These are phyloP conservation scores for Capronia epimyces DNA, from an alignment of 2,329 filamentous ascomycete species.

Conservation along the genomic window DNA sequence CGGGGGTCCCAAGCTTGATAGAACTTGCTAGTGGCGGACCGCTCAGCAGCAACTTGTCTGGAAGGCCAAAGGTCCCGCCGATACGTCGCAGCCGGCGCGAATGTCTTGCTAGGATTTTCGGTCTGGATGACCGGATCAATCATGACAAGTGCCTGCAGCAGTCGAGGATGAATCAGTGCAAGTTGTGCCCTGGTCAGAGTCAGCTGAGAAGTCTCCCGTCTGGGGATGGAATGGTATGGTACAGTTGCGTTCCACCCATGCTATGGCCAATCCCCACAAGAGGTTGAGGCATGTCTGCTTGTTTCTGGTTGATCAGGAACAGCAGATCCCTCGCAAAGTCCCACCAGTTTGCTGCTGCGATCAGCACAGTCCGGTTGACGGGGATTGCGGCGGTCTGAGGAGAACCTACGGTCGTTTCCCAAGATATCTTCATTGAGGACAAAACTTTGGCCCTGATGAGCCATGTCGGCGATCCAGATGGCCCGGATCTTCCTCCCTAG, in stretches of 20 bases:
- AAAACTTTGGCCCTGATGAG: conserved; percentile 74
- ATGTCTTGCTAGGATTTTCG: conserved; percentile 32
- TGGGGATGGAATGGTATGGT: neutral
- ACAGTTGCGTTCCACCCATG: conserved; percentile 72
- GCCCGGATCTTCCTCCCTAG: conserved; percentile 65
- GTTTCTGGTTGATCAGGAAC: conserved; percentile 78
- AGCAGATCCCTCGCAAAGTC: conserved; percentile 81
- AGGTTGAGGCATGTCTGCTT: conserved; percentile 70
- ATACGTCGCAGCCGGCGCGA: conserved; percentile 63
- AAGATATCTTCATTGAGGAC: conserved; percentile 68
- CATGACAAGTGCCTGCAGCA: conserved; percentile 65
- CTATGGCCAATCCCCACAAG: conserved; percentile 83
- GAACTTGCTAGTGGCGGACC: conserved; percentile 66
- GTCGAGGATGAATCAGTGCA: conserved; percentile 59
- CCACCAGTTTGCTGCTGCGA: conserved; percentile 65
- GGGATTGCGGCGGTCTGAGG: neutral
- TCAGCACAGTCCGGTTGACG: conserved; percentile 24
- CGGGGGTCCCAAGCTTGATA: conserved; percentile 78
- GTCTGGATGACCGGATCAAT: conserved; percentile 54
- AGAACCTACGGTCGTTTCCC: conserved; percentile 72
- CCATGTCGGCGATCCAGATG: conserved; percentile 89
- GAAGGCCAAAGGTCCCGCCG: conserved; percentile 82
- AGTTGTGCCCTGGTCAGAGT: conserved; percentile 13
- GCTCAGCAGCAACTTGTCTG: conserved; percentile 58
- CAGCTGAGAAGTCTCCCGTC: neutral